A percentile compares a stretch with the other conserved stretches of the same genome.
These are phyloP conservation scores for Micractinium sp. DNA, from an alignment of 139 green algal species.

Conservation along the genomic window DNA sequence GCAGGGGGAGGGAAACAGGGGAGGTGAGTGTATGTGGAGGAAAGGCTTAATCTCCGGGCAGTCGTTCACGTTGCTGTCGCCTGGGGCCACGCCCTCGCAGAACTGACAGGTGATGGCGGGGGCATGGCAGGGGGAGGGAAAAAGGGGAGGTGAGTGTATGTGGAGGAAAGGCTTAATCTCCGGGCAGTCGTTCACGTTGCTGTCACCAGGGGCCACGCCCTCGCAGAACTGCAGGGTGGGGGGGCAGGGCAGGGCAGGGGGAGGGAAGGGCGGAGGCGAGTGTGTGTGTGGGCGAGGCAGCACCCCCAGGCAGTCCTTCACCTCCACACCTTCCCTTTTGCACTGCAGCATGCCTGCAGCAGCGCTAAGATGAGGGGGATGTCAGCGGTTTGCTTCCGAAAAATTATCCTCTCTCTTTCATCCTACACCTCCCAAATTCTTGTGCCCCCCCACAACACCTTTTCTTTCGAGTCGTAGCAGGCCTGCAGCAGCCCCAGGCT, in stretches of 20 bases:
- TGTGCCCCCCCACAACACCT: neutral
- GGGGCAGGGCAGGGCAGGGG: neutral
- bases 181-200: neutral
- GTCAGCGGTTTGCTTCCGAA: too few relatives aligned
- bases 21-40: neutral
- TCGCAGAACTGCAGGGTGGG: conserved; percentile 6
- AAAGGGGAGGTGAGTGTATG: neutral
- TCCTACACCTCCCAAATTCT: neutral
- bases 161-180: neutral
- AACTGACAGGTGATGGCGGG: too few relatives aligned
- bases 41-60: neutral
- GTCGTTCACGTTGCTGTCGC: neutral
- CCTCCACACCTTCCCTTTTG: too few relatives aligned
- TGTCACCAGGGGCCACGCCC: neutral
- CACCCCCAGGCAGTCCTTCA: neutral
- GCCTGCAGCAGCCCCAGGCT: conserved; percentile 2
- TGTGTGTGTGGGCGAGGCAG: too few relatives aligned
- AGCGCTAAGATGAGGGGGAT: too few relatives aligned
- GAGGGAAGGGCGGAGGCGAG: too few relatives aligned
- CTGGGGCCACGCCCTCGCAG: conserved; percentile 19
- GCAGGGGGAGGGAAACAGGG: too few relatives aligned
- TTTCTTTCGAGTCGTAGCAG: conserved; percentile 11
- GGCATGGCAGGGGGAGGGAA: too few relatives aligned
- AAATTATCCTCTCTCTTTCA: too few relatives aligned
- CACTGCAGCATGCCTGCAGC: too few relatives aligned